phyloP scores from a whole-genome alignment of 2,329 filamentous ascomycete genomes.

The Alternaria ventricosa region DNA sequence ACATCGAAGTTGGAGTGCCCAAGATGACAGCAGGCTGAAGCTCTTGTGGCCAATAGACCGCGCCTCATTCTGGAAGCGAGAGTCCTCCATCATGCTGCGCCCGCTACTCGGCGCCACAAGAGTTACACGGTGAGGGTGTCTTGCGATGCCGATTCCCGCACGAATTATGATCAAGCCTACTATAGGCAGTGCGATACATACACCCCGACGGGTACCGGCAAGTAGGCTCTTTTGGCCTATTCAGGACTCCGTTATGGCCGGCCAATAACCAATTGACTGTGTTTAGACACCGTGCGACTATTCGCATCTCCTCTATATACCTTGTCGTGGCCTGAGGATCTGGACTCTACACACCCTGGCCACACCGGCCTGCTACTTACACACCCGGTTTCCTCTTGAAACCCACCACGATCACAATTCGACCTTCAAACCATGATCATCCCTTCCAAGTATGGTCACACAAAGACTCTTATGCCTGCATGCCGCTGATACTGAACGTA shows the following conservation, averaged over 20 bases:
- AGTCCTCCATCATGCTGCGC: constrained; percentile 22
- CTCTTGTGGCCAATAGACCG: constrained; percentile 27
- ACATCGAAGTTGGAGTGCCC: constrained; percentile 16
- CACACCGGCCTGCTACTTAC: background rate
- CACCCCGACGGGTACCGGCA: background rate
- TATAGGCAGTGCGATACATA: background rate
- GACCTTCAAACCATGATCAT: background rate
- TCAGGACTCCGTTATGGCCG: background rate
- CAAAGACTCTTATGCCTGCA: background rate
- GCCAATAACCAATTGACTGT: background rate
- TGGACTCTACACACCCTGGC: background rate
- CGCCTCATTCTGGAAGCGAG: constrained; percentile 20
- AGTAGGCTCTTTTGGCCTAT: background rate
- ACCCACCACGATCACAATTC: background rate
- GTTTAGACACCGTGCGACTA: background rate
- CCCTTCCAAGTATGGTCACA: background rate
- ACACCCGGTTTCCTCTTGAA: background rate
- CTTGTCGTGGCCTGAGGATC: background rate
- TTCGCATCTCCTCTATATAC: background rate
- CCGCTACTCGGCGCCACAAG: background rate
- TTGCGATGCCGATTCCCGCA: background rate
- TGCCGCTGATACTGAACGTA: background rate
- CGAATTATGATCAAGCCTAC: background rate
- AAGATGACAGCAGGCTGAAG: constrained; percentile 26
- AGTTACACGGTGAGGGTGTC: background rate